Base-by-base conservation (phyloP, 2,329 filamentous ascomycete genomes). In the Colletotrichum abscissum region DNA sequence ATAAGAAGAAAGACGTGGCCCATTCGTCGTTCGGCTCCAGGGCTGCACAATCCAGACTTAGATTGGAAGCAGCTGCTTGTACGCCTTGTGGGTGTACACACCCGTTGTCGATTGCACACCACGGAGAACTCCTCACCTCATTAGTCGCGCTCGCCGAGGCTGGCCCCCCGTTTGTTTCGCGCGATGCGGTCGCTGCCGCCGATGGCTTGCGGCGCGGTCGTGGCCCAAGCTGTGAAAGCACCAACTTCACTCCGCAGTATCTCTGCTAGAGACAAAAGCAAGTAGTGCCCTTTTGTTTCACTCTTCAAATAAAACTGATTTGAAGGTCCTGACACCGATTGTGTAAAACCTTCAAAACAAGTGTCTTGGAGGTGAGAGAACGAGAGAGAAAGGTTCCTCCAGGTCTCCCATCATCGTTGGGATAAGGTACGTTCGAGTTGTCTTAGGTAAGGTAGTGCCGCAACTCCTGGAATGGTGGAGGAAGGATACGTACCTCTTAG, bases 111-210 rank as follows among this genome's bases (percentile, higher is more conserved):
- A 38, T 38, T 38, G 58, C 24, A 46, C 58, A 26, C 42, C 54
- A 28, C n/a, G 30, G 24, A 26, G 24, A 30, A 22, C 38, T 60
- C 58, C 58, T 49, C 58, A 26, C 52, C 35, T 63, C 58, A 57
- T 58, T 52, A 68, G 38, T 69, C 58, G 59, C 69, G 38, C 38
- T 54, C 30, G 58, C 52, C 54, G 49, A 63, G 56, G 24, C n/a
- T 24, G 26, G 64, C 24, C 63, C 63, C 67, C 67, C 22, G 26
- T 38, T 33, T 49, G 62, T 54, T 70, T 55, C n/a, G 52, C 59
- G 46, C 46, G 16, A 16, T 60, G 42, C 30, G 49, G 55, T 70
- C 68, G 63, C 55, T 52, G 30, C 16, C 64, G 49, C 49, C 69
- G 57, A 52, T 57, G 65, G 35, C 35, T 63, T 62, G 49, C 54